Conservation (phyloP, 495 filamentous ascomycete genomes). For the Tuber magnatum region DNA sequence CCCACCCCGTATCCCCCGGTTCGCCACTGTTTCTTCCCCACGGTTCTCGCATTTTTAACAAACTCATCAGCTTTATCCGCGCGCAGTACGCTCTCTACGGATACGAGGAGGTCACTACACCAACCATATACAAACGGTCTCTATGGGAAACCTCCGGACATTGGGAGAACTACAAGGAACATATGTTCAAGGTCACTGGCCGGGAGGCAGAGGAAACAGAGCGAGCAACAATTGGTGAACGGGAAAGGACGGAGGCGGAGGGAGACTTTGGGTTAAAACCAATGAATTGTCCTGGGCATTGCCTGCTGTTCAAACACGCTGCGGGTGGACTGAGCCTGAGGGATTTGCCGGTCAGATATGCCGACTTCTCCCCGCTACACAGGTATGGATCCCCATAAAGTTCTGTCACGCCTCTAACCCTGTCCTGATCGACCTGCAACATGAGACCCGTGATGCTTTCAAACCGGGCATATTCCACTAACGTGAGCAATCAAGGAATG, state of each 20-base stretch:
- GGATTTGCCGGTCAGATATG: conserved; percentile 81
- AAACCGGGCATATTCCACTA: neutral
- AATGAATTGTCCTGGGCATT: conserved; percentile 97
- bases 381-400: conserved; percentile 19
- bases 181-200: conserved; percentile 84
- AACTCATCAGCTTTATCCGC: conserved; percentile 74
- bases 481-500: conserved; percentile 54
- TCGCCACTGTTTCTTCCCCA: conserved; percentile 83
- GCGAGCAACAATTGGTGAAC: neutral
- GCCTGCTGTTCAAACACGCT: conserved; percentile 64
- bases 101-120: conserved; percentile 85
- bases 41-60: conserved; percentile 80
- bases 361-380: conserved; percentile 87
- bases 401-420: neutral
- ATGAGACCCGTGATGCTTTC: neutral
- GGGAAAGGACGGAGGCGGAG: conserved; percentile 45
- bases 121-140: conserved; percentile 86
- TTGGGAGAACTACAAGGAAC: conserved; percentile 87
- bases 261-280: conserved; percentile 87
- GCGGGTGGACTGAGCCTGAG: conserved; percentile 65
- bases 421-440: neutral
- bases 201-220: conserved; percentile 43
- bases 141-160: conserved; percentile 87
- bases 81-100: conserved; percentile 81
- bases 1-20: conserved; percentile 71